phyloP scores from a whole-genome alignment of 2,329 filamentous ascomycete species.

The Plenodomus lindquistii region DNA sequence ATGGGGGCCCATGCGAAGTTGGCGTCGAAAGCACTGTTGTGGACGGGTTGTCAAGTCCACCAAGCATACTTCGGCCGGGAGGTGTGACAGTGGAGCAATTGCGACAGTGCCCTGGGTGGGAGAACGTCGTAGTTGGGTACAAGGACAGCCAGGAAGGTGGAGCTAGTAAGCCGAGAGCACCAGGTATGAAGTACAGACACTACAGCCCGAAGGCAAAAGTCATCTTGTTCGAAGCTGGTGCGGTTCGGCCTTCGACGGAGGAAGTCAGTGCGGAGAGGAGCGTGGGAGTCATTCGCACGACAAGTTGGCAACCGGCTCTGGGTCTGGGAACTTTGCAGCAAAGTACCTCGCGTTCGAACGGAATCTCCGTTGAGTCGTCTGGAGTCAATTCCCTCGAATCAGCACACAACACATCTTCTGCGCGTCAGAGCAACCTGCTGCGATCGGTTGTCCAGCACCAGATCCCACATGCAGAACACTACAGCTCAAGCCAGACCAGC shows the following conservation, averaged over 20 bases:
- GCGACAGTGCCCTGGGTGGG: slow-evolving; percentile 76
- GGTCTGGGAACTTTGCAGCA: slow-evolving; percentile 12
- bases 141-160: slow-evolving; percentile 71
- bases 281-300: slow-evolving; percentile 48
- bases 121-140: slow-evolving; percentile 75
- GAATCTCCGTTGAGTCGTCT: background rate
- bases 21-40: slow-evolving; percentile 98
- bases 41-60: slow-evolving; percentile 81
- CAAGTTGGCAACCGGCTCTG: slow-evolving; percentile 27
- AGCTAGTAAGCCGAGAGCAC: slow-evolving; percentile 70
- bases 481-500: slow-evolving; percentile 17
- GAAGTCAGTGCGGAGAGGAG: slow-evolving; percentile 35
- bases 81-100: slow-evolving; percentile 84
- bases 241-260: slow-evolving; percentile 33
- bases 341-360: slow-evolving; percentile 1
- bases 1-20: slow-evolving; percentile 83
- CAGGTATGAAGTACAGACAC: slow-evolving; percentile 99
- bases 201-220: slow-evolving; percentile 91
- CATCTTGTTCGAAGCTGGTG: slow-evolving; percentile 72
- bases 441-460: slow-evolving; percentile 42
- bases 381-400: background rate
- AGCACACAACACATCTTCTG: background rate
- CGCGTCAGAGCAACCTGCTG: slow-evolving; percentile 35
- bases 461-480: slow-evolving; percentile 32
- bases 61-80: slow-evolving; percentile 81